Conservation (phyloP, 2,329 filamentous ascomycete species). For the Fusarium cyanostomum region DNA sequence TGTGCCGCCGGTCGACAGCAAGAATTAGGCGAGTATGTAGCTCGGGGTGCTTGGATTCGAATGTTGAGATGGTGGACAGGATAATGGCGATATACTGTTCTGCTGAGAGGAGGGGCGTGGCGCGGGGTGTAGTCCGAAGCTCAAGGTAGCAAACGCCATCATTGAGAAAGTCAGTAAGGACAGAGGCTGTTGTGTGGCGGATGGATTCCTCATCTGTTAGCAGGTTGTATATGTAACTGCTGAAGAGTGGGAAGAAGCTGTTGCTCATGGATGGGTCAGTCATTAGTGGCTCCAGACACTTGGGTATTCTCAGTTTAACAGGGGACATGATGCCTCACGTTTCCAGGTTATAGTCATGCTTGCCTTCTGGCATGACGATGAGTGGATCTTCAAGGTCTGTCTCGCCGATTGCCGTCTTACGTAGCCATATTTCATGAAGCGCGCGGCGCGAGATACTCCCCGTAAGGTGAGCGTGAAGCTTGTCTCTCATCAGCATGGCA, state of each 20-base stretch:
- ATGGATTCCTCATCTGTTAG: constrained; percentile 70
- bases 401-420: constrained; percentile 62
- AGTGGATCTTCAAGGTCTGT: constrained; percentile 74
- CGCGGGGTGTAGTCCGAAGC: constrained; percentile 80
- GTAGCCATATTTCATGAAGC: constrained; percentile 78
- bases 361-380: constrained; percentile 73
- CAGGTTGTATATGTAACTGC: constrained; percentile 81
- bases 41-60: constrained; percentile 51
- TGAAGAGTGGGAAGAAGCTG: constrained; percentile 82
- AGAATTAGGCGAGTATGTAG: constrained; percentile 76
- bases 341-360: constrained; percentile 74
- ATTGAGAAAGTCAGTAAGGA: constrained; percentile 70
- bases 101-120: constrained; percentile 66
- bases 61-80: constrained; percentile 68
- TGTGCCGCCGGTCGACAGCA: constrained; percentile 75
- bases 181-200: constrained; percentile 69
- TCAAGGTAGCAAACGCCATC: constrained; percentile 84
- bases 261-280: background rate
- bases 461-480: constrained; percentile 84
- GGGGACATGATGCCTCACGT: constrained; percentile 58
- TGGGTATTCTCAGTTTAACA: background rate
- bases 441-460: constrained; percentile 79
- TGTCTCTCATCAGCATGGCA: background rate
- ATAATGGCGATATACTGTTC: constrained; percentile 72
- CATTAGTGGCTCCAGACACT: background rate